Evolutionary conservation across 139 green algal species (phyloP).

Genomic region (Pleodorina starrii): DNA sequence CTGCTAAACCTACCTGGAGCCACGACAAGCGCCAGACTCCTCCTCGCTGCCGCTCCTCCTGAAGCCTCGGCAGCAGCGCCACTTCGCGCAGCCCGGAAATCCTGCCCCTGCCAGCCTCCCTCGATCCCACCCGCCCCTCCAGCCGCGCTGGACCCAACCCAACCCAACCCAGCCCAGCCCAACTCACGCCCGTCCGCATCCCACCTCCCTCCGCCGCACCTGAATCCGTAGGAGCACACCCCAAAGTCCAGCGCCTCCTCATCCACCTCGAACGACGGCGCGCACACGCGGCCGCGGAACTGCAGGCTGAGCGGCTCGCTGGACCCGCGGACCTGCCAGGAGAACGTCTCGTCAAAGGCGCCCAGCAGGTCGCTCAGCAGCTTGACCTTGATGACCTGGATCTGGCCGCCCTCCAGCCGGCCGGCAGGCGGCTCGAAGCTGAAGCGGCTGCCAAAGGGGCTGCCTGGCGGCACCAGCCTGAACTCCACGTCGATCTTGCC

Average conservation of each 20-base stretch:
- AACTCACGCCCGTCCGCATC: background rate
- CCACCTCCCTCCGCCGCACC: slow-evolving; percentile 39
- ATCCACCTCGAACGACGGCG: slow-evolving; percentile 79
- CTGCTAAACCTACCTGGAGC: too few relatives aligned
- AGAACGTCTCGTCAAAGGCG: slow-evolving; percentile 81
- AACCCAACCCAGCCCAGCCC: too few relatives aligned
- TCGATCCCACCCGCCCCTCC: too few relatives aligned
- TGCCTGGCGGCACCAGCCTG: slow-evolving; percentile 62
- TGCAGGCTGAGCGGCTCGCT: slow-evolving; percentile 71
- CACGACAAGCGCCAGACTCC: too few relatives aligned
- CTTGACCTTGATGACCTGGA: slow-evolving; percentile 70
- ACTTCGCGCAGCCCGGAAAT: too few relatives aligned
- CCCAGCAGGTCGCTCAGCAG: slow-evolving; percentile 80
- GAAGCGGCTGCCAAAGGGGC: slow-evolving; percentile 77
- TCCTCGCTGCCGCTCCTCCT: too few relatives aligned
- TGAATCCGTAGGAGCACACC: slow-evolving; percentile 83
- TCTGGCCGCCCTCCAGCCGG: slow-evolving; percentile 63
- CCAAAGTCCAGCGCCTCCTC: slow-evolving; percentile 79
- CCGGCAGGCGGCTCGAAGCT: slow-evolving; percentile 80
- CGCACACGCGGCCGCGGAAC: slow-evolving; percentile 79
- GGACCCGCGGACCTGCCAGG: slow-evolving; percentile 72
- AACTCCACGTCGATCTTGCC: slow-evolving; percentile 75
- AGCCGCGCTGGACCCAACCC: too few relatives aligned
- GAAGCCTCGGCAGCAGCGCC: too few relatives aligned
- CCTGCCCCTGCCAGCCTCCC: too few relatives aligned